Evolutionary conservation across 2,329 filamentous ascomycete genomes (phyloP), one percentile per base, ranked within the genome.

Genomic region (Exophiala phaeomuriformis): DNA sequence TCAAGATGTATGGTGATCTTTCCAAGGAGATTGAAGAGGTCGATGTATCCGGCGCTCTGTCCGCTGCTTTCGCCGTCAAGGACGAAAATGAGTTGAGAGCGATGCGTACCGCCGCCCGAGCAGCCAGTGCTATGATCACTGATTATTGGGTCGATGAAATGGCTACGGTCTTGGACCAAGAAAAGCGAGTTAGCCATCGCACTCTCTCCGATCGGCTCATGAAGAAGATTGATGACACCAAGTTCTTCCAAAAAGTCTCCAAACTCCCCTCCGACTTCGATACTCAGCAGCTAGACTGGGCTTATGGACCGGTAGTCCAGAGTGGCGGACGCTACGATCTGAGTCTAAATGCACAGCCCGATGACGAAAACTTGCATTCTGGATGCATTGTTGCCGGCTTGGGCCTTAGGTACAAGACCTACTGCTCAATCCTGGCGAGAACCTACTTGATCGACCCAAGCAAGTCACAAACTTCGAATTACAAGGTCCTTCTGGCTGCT

Each of bases 101-200:
- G 7, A 96, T 98, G 79, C 85, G 94, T 66, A 94, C 91, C 63
- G 90, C 91, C 3, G 93, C 93, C 51, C 87, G 93, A 67, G 91
- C 93, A 44, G 96, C 90, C 63, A 91, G 94, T 61, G 90, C 90
- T 54, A 77, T 97, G 56, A 94, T 97, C 84, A 89, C 89, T 47
- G 89, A 91, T 55, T 98, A 93, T 71, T 97, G 97, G 69, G 84
- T 98, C 61, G 93, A 98, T 67, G 90, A 96, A 69, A 97, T 98
- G 90, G 95, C 91, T 47, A 86, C 87, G 63, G 86, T 97, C 49
- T 82, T 98, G 56, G 93, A 98, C 66, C 86, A 90, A 62, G 94
- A 97, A 70, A 96, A 95, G 77, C 95, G 95, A 68, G 89, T 97
- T 67, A 93, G 90, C 59, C 93, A 98, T 72, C 88, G 85, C 61